Percentiles rank a stretch among this genome's conserved stretches.
Conservation (phyloP, 495 filamentous ascomycete genomes). For the Penicillium arizonense region DNA sequence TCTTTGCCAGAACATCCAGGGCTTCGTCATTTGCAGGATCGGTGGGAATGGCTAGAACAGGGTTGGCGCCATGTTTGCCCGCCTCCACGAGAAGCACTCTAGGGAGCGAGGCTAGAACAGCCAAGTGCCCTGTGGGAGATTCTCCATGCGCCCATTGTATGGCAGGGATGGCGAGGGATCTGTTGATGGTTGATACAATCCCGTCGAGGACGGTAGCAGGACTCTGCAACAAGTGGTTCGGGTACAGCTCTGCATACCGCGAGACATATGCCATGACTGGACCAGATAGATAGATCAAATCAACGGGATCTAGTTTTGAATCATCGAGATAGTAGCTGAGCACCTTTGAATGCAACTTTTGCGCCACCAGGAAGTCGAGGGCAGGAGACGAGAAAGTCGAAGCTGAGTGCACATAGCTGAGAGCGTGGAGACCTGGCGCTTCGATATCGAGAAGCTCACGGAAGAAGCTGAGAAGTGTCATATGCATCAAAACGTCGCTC, state of each 20-base stretch:
- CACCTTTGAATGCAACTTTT: slow-evolving; percentile 50
- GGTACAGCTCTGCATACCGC: slow-evolving; percentile 54
- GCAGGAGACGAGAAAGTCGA: slow-evolving; percentile 51
- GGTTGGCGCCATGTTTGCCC: slow-evolving; percentile 39
- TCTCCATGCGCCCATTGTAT: slow-evolving; percentile 52
- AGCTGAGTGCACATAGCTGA: slow-evolving; percentile 30
- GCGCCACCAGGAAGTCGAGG: slow-evolving; percentile 52
- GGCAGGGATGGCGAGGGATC: slow-evolving; percentile 42
- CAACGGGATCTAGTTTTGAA: slow-evolving; percentile 49
- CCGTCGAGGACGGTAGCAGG: slow-evolving; percentile 34
- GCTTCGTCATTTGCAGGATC: slow-evolving; percentile 51
- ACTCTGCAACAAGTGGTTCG: slow-evolving; percentile 52
- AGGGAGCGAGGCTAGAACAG: slow-evolving; percentile 57
- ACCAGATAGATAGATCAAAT: slow-evolving; percentile 51
- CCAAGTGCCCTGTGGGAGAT: slow-evolving; percentile 52
- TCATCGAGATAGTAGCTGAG: slow-evolving; percentile 54
- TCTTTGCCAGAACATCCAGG: slow-evolving; percentile 50
- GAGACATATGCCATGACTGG: slow-evolving; percentile 57
- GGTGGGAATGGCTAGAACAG: slow-evolving; percentile 49
- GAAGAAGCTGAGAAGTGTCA: slow-evolving; percentile 75
- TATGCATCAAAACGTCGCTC: slow-evolving; percentile 75
- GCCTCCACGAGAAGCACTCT: slow-evolving; percentile 53
- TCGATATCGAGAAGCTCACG: slow-evolving; percentile 57
- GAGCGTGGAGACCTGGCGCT: slow-evolving; percentile 34
- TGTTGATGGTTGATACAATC: slow-evolving; percentile 46